Evolutionary conservation across 2,329 filamentous ascomycete species (phyloP).

Genomic region (Xylariaceae sp.): DNA sequence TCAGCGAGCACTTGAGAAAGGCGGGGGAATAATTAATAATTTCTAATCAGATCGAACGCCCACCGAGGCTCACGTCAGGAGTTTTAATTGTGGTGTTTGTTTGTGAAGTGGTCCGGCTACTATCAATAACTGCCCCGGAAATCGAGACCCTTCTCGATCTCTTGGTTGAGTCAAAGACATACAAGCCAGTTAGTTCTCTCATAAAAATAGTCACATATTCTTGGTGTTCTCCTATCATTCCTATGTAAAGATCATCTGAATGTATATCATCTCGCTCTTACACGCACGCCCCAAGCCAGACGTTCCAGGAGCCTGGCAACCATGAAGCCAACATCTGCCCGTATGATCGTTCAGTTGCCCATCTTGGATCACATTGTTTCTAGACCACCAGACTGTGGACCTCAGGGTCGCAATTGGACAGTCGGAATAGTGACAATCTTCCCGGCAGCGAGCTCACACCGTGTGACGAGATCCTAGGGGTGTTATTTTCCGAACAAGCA

Average conservation of each 20-base stretch:
- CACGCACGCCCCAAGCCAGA: not conserved
- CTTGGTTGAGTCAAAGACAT: too few species aligned
- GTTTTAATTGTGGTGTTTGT: not conserved
- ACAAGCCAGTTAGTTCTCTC: not conserved
- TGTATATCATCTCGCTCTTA: not conserved
- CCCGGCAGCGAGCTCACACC: slow-evolving; percentile 14
- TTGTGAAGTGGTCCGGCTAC: too few species aligned
- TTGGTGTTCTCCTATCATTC: not conserved
- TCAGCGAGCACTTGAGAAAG: not conserved
- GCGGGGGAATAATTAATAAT: not conserved
- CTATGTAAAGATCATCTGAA: not conserved
- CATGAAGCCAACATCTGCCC: not conserved
- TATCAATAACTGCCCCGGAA: too few species aligned
- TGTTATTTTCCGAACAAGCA: slow-evolving; percentile 14
- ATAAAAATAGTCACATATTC: not conserved
- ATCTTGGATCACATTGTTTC: not conserved
- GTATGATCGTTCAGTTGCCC: slow-evolving; percentile 3
- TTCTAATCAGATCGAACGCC: not conserved
- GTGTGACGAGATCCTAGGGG: slow-evolving; percentile 16
- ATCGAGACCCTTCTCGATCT: too few species aligned
- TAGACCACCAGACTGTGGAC: not conserved
- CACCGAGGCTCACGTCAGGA: not conserved
- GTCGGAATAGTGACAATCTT: slow-evolving; percentile 14
- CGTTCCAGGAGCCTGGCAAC: not conserved
- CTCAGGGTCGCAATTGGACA: slow-evolving; percentile 8